Evolutionary conservation across 805 yeast species (phyloP).

Genomic region (Ogataea ganodermae): DNA sequence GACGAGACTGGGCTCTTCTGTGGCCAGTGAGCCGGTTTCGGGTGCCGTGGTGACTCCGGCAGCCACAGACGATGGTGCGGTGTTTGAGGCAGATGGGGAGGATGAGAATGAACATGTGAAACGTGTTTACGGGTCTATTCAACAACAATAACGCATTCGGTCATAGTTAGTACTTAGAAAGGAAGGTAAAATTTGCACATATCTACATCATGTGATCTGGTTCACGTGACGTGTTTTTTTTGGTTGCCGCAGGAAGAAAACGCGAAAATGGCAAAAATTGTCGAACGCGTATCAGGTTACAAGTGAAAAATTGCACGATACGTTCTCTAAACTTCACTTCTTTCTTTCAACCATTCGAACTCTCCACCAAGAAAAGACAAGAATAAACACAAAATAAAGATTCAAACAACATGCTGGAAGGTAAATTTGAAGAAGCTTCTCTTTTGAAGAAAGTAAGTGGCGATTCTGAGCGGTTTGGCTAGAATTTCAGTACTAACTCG

Average conservation of each 20-base stretch:
- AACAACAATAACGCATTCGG: not conserved
- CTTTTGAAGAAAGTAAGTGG: slow-evolving; percentile 71
- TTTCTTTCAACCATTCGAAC: not conserved
- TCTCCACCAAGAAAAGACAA: too few species aligned
- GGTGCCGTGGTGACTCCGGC: too few species aligned
- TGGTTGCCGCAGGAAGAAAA: not conserved
- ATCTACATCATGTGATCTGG: too few species aligned
- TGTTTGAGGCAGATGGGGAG: slow-evolving; percentile 3
- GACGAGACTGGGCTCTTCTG: slow-evolving; percentile 1
- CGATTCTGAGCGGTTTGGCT: not conserved
- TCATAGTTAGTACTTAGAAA: too few species aligned
- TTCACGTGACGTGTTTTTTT: slow-evolving; percentile 1
- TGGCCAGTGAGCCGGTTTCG: not conserved
- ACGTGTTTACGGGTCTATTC: not conserved
- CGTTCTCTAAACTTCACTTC: not conserved
- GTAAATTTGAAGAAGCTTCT: slow-evolving; percentile 91
- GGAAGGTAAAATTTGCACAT: not conserved
- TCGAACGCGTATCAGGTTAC: slow-evolving; percentile 8
- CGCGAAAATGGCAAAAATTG: slow-evolving; percentile 2
- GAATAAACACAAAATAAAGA: not conserved
- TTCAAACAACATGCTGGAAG: slow-evolving; percentile 76
- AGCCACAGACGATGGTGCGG: not conserved
- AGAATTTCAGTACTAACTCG: slow-evolving; percentile 12
- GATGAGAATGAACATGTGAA: not conserved
- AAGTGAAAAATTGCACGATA: slow-evolving; percentile 4